phyloP scores from a whole-genome alignment of 2,329 filamentous ascomycete genomes.

The Colletotrichum scovillei region DNA sequence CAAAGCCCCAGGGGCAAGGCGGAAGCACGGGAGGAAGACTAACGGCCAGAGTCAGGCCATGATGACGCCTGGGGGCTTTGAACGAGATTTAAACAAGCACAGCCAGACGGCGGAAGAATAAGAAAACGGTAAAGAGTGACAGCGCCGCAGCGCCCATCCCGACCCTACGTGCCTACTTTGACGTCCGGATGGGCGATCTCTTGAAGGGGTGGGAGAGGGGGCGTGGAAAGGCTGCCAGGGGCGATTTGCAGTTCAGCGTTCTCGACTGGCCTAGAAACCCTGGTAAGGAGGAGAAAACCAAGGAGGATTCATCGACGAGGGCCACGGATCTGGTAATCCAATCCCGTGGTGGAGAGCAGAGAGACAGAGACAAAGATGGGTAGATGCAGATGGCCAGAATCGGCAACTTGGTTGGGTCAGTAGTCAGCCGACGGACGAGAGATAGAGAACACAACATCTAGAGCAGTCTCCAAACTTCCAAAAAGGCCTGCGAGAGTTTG shows the following conservation, averaged over 20 bases:
- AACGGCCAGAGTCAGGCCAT: constrained; percentile 30
- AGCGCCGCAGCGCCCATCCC: constrained; percentile 4
- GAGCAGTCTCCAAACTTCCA: not conserved
- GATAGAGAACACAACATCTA: not conserved
- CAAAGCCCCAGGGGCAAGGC: not conserved
- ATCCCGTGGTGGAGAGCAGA: not conserved
- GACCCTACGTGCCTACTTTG: not conserved
- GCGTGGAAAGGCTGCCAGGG: not conserved
- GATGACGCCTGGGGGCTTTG: constrained; percentile 33
- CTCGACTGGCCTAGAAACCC: not conserved
- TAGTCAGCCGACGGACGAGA: not conserved
- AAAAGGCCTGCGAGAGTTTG: not conserved
- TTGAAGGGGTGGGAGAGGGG: not conserved
- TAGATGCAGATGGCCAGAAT: constrained; percentile 2
- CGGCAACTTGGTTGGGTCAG: not conserved
- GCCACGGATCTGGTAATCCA: constrained; percentile 9
- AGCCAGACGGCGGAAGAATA: constrained; percentile 7
- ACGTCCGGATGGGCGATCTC: constrained; percentile 15
- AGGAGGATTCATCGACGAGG: constrained; percentile 5
- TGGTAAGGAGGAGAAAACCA: not conserved
- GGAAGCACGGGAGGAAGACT: constrained; percentile 2
- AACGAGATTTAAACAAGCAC: constrained; percentile 12
- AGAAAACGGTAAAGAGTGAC: constrained; percentile 22
- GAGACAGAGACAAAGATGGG: not conserved
- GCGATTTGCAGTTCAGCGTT: not conserved